These are phyloP conservation scores for Tardiomyces blankii DNA, from an alignment of 1,139 yeast species.

Conservation along the genomic window DNA sequence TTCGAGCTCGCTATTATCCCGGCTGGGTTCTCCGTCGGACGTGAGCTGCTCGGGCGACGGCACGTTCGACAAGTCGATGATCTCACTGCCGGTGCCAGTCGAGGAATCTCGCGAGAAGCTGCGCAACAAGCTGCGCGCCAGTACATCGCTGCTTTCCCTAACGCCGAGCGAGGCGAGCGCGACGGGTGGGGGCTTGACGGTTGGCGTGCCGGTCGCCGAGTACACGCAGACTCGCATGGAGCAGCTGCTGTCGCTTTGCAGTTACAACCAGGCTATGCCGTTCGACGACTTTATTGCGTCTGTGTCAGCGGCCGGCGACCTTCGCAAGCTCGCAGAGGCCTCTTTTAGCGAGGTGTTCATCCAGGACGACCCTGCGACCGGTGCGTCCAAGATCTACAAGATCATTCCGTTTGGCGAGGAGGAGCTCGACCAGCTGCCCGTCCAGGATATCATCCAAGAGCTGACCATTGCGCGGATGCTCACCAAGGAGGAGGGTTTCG, in stretches of 20 bases:
- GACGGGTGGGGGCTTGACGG: conserved; percentile 6
- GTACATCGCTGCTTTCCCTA: conserved; percentile 38
- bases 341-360: conserved; percentile 36
- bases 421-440: conserved; percentile 31
- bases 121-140: conserved; percentile 39
- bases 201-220: conserved; percentile 24
- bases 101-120: conserved; percentile 44
- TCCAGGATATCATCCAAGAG: conserved; percentile 37
- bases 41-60: background rate
- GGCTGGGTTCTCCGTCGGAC: background rate
- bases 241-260: conserved; percentile 28
- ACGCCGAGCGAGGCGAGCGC: conserved; percentile 18
- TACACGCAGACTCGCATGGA: conserved; percentile 22
- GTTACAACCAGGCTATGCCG: conserved; percentile 19
- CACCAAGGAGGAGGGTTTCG: conserved; percentile 31
- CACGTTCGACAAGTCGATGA: conserved; percentile 26
- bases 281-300: conserved; percentile 21
- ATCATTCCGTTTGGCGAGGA: conserved; percentile 41
- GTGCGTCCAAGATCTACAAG: conserved; percentile 29
- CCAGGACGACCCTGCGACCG: conserved; percentile 8
- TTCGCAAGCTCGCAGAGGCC: conserved; percentile 34
- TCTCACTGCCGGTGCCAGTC: conserved; percentile 49
- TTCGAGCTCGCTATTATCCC: conserved; percentile 1
- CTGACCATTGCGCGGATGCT: conserved; percentile 32
- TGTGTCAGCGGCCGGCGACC: conserved; percentile 9